Evolutionary conservation across 805 yeast genomes (phyloP).

Genomic region (Ogataea polymorpha): DNA sequence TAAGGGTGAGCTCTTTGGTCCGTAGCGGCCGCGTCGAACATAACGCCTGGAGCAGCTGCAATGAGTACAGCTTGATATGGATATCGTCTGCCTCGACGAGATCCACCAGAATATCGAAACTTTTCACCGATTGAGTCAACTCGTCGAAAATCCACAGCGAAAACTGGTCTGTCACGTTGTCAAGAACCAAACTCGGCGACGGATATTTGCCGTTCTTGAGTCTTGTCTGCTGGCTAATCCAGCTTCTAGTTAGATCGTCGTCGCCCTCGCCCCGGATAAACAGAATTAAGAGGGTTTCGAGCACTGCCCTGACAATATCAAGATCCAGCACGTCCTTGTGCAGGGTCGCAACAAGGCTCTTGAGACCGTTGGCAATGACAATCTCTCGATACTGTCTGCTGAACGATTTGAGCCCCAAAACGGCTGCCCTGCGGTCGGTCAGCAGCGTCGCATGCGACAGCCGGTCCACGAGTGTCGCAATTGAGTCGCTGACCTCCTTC

Average conservation of each 20-base stretch:
- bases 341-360: slow-evolving; percentile 67
- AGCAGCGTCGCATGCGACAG: slow-evolving; percentile 76
- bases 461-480: slow-evolving; percentile 84
- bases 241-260: slow-evolving; percentile 60
- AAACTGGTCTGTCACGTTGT: slow-evolving; percentile 70
- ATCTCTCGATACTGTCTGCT: slow-evolving; percentile 85
- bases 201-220: slow-evolving; percentile 75
- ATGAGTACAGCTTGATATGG: slow-evolving; percentile 73
- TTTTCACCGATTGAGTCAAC: slow-evolving; percentile 60
- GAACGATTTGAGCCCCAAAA: slow-evolving; percentile 82
- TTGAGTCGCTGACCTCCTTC: slow-evolving; percentile 66
- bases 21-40: slow-evolving; percentile 70
- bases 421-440: slow-evolving; percentile 87
- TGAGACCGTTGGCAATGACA: slow-evolving; percentile 82
- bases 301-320: slow-evolving; percentile 69
- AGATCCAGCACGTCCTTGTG: slow-evolving; percentile 61
- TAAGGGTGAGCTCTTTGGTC: slow-evolving; percentile 69
- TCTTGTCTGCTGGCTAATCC: slow-evolving; percentile 75
- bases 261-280: slow-evolving; percentile 64
- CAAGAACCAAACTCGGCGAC: slow-evolving; percentile 60
- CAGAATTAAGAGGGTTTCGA: slow-evolving; percentile 81
- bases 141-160: slow-evolving; percentile 96
- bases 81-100: slow-evolving; percentile 52
- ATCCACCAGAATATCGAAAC: slow-evolving; percentile 47
- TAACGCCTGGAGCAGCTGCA: slow-evolving; percentile 82